A percentile compares a stretch with the other conserved stretches of the same genome.
Evolutionary conservation across 2,329 filamentous ascomycete species (phyloP).

Genomic region (Tolypocladium sp.): DNA sequence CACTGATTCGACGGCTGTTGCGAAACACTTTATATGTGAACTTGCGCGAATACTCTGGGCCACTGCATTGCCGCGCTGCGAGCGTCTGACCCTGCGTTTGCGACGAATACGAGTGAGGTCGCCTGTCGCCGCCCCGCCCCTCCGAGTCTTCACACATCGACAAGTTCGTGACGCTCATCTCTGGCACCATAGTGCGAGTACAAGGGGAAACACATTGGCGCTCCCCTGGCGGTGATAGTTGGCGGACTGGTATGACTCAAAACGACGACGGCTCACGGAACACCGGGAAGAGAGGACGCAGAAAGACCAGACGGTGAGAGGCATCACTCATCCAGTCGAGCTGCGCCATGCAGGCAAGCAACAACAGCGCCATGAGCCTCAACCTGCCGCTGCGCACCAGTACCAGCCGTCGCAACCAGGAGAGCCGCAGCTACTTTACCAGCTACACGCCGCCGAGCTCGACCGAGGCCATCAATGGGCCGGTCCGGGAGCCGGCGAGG

Average conservation of each 20-base stretch:
- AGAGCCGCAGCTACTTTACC: conserved; percentile 48
- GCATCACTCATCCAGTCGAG: neutral
- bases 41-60: neutral
- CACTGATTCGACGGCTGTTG: neutral
- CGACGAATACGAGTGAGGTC: too few species aligned
- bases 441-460: conserved; percentile 45
- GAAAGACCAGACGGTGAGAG: neutral
- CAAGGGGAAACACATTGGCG: neutral
- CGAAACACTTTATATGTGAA: too few species aligned
- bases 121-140: neutral
- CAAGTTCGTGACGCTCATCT: neutral
- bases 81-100: neutral
- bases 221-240: neutral
- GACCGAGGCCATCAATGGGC: conserved; percentile 54
- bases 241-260: neutral
- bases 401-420: conserved; percentile 40
- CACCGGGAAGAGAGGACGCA: neutral
- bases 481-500: conserved; percentile 44
- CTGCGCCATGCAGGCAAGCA: neutral
- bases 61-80: neutral
- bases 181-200: neutral
- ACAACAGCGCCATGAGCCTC: conserved; percentile 33
- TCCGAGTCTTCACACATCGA: neutral
- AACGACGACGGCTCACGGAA: neutral
- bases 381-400: conserved; percentile 40